Percentiles rank a stretch among this genome's conserved stretches.
Conservation (phyloP, 2,329 filamentous ascomycete species). For the Corinectria fuckeliana region DNA sequence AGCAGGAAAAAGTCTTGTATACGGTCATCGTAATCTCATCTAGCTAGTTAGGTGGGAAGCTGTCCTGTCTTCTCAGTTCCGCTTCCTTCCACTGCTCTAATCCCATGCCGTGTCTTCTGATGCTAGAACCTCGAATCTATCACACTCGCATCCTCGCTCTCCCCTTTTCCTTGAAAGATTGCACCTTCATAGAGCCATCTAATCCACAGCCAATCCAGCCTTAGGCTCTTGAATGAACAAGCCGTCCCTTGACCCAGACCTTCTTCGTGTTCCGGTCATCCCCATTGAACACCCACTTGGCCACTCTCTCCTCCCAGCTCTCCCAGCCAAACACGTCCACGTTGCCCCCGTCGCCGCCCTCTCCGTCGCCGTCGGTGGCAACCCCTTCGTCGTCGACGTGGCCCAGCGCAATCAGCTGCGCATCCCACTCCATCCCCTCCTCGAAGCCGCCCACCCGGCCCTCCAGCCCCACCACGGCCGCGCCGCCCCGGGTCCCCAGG, state of each 20-base stretch:
- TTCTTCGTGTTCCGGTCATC: constrained; percentile 88
- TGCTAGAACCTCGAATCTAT: no score
- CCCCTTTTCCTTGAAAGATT: background rate
- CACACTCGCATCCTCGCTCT: background rate
- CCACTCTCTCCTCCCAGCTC: constrained; percentile 81
- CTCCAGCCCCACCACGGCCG: constrained; percentile 77
- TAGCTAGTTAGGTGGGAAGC: no score
- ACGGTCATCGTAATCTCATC: no score
- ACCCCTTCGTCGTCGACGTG: constrained; percentile 51
- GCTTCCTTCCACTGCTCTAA: no score
- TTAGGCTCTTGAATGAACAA: constrained; percentile 70
- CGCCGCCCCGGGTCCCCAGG: constrained; percentile 87
- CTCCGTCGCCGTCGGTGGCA: constrained; percentile 42
- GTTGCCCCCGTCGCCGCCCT: constrained; percentile 57
- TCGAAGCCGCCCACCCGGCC: constrained; percentile 80
- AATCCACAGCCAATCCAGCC: background rate
- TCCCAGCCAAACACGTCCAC: constrained; percentile 95
- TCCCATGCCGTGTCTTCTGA: no score
- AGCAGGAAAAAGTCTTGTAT: no score
- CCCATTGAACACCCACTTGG: constrained; percentile 94
- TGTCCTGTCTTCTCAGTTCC: no score
- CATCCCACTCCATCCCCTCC: constrained; percentile 89
- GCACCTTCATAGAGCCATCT: background rate
- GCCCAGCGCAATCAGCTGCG: constrained; percentile 77
- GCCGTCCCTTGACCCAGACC: constrained; percentile 86